Percentiles rank a stretch among this genome's conserved stretches.
Evolutionary conservation across 2,329 filamentous ascomycete genomes (phyloP).

Genomic region (Stemphylium vesicarium): DNA sequence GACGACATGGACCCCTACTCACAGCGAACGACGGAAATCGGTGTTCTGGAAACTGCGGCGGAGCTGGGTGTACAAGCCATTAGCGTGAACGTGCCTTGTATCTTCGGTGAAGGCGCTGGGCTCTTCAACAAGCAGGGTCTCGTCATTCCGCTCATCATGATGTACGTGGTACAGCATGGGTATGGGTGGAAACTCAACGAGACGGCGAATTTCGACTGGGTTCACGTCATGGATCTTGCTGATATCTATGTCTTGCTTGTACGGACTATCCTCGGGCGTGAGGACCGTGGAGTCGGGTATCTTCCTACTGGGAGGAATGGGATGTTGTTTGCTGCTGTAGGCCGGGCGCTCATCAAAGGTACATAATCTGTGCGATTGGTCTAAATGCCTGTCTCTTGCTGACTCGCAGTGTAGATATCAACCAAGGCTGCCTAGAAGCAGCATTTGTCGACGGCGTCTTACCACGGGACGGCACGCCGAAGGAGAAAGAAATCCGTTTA

Average conservation of each 20-base stretch:
- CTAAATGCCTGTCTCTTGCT: too few species aligned
- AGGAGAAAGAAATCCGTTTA: constrained; percentile 19
- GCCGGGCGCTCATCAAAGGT: constrained; percentile 12
- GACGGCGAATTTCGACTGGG: constrained; percentile 26
- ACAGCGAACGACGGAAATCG: constrained; percentile 22
- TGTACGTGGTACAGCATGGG: constrained; percentile 22
- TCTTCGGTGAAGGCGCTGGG: constrained; percentile 26
- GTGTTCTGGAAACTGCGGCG: constrained; percentile 13
- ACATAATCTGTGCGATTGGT: background rate
- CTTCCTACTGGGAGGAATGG: constrained; percentile 20
- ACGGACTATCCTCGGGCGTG: constrained; percentile 21
- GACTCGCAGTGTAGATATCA: constrained; percentile 9
- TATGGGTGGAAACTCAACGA: constrained; percentile 28
- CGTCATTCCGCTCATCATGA: constrained; percentile 20
- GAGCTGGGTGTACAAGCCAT: constrained; percentile 19
- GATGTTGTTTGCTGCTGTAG: constrained; percentile 20
- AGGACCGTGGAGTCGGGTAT: constrained; percentile 20
- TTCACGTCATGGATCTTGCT: constrained; percentile 25
- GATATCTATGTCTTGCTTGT: constrained; percentile 21
- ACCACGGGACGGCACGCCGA: constrained; percentile 19
- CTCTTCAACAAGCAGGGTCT: constrained; percentile 21
- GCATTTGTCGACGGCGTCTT: constrained; percentile 23
- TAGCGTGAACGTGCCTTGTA: constrained; percentile 21
- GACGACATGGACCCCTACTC: constrained; percentile 15
- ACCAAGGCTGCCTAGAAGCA: constrained; percentile 15